Base-by-base conservation (phyloP, 176 grass and related monocot genomes). In the Lolium perenne region DNA sequence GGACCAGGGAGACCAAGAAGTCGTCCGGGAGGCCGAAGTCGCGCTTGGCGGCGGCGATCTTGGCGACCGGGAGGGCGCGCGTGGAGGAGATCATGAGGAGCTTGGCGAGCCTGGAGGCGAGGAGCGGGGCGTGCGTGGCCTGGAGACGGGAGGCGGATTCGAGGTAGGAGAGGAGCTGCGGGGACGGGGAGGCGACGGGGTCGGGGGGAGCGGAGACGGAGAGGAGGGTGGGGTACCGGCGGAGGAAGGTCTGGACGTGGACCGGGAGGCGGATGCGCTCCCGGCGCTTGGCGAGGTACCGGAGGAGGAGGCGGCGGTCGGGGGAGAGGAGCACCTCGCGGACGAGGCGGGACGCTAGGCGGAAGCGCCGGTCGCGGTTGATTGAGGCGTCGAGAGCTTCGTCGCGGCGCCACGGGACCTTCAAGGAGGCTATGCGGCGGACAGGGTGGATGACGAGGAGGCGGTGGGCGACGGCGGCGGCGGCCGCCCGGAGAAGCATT, bases 41-140 rank as follows among this genome's bases (percentile, higher is more conserved):
- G 74, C 90, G 90, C 82, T 95, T 94, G 51, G 90, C 90, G 10
- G 91, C 73, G 10, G 88, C 56, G 17, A 98, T 78, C 71, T 98
- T 98, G n/a, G 81, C 80, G 68, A 91, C 84, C 16, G 89, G 84
- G 29, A 98, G 74, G 38, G 91, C 84, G 2, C 74, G 88, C 41
- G 94, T 80, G 71, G 76, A 88, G 40, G 93, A 93, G n/a, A 98
- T 94, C 91, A 98, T 98, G 62, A 98, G 77, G 62, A 98, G 89
- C 81, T 95, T 98, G 82, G 87, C 89, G 81, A 98, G 86, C 88
- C 90, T 95, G 29, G 88, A 73, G 16, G 92, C 75, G 78, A 79
- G 83, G 77, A 91, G 51, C 8, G 62, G 87, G 57, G 91, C 76
- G 51, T 94, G 84, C 46, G 45, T 60, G 5, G 60, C 84, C 38